Evolutionary conservation across 2,329 filamentous ascomycete genomes (phyloP).

Genomic region (Colletotrichum cereale): DNA sequence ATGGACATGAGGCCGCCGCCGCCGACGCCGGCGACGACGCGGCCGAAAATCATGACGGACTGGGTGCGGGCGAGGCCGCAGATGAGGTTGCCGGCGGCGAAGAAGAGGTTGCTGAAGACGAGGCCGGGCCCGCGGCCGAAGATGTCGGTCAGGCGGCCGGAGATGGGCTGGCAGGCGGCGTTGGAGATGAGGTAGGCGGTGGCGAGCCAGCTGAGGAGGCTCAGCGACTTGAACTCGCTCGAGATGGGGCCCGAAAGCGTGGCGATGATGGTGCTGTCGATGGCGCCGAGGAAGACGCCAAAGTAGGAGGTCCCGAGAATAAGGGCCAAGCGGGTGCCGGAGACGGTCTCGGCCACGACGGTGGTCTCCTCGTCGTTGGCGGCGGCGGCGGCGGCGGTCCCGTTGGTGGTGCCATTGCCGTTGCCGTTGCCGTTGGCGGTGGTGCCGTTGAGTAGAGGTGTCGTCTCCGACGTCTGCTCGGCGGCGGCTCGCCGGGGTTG

Average conservation of each 20-base stretch:
- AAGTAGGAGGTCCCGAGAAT: slow-evolving; percentile 68
- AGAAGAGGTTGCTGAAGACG: slow-evolving; percentile 83
- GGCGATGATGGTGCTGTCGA: slow-evolving; percentile 86
- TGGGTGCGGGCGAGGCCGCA: slow-evolving; percentile 79
- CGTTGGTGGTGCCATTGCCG: background rate
- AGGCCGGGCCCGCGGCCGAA: slow-evolving; percentile 84
- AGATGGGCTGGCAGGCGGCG: slow-evolving; percentile 86
- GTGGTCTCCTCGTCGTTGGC: slow-evolving; percentile 58
- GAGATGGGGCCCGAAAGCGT: slow-evolving; percentile 88
- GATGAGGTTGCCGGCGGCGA: slow-evolving; percentile 83
- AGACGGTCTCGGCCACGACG: slow-evolving; percentile 62
- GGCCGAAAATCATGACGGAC: slow-evolving; percentile 79
- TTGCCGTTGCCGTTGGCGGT: slow-evolving; percentile 14
- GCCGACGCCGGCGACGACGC: slow-evolving; percentile 85
- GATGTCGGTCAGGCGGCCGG: slow-evolving; percentile 88
- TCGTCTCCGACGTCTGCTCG: slow-evolving; percentile 35
- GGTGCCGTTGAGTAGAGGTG: slow-evolving; percentile 36
- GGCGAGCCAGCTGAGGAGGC: slow-evolving; percentile 87
- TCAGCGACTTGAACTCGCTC: slow-evolving; percentile 84
- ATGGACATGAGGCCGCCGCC: slow-evolving; percentile 85
- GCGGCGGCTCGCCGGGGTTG: slow-evolving; percentile 14
- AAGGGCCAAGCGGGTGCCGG: slow-evolving; percentile 61
- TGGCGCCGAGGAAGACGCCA: slow-evolving; percentile 73
- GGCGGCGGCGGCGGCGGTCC: background rate
- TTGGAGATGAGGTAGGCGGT: slow-evolving; percentile 91